Evolutionary conservation across 306 rosid genomes (phyloP).

Genomic region (Fragaria iinumae): DNA sequence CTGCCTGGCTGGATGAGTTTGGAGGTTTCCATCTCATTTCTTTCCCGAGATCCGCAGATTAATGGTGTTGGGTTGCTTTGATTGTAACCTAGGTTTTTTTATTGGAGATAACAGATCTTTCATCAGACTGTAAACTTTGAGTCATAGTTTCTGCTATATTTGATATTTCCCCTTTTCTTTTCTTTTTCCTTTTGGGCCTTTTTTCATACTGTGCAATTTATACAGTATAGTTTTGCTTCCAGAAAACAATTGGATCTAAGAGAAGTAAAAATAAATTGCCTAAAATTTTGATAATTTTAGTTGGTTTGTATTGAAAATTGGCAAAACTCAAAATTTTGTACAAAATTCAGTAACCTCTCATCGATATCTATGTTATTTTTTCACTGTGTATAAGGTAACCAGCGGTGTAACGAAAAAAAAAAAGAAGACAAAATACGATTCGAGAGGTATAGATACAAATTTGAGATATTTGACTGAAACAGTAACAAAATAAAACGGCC

Average conservation of each 20-base stretch:
- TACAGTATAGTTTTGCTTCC: background rate
- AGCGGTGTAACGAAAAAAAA: background rate
- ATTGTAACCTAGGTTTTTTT: constrained; percentile 3
- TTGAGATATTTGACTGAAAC: too few species aligned
- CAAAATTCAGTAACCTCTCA: background rate
- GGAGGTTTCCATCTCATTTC: constrained; percentile 26
- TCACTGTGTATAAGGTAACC: too few species aligned
- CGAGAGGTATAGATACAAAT: background rate
- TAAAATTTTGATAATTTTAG: too few species aligned
- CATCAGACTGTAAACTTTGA: background rate
- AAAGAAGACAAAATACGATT: too few species aligned
- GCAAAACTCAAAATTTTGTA: background rate
- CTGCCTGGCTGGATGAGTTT: constrained; percentile 1
- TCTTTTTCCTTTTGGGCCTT: background rate
- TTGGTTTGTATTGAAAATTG: too few species aligned
- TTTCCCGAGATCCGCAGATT: constrained; percentile 28
- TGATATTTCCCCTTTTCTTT: background rate
- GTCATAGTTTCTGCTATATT: background rate
- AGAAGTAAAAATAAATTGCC: too few species aligned
- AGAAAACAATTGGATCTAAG: background rate
- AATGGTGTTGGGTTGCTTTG: background rate
- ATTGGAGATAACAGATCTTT: background rate
- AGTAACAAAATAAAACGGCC: too few species aligned
- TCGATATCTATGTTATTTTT: background rate
- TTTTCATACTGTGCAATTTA: background rate